phyloP scores from a whole-genome alignment of 2,329 filamentous ascomycete genomes.

The Westerdykella aurantiaca region DNA sequence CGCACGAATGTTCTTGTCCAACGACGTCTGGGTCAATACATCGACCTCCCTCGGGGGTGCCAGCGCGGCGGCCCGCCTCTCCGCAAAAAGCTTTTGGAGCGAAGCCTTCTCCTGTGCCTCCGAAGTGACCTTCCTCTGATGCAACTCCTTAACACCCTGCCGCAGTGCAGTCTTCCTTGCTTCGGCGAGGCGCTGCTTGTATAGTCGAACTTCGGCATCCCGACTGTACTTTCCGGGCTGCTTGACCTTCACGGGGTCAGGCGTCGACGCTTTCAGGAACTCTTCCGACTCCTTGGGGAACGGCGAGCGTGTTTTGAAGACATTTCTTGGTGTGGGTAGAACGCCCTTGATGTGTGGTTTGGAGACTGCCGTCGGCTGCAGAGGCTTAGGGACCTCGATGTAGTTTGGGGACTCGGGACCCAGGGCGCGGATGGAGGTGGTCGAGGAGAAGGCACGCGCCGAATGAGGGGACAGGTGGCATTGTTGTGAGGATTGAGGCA shows the following conservation, averaged over 20 bases:
- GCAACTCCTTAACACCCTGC: conserved; percentile 64
- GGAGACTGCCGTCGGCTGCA: conserved; percentile 58
- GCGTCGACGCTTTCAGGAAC: conserved; percentile 59
- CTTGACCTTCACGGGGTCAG: conserved; percentile 44
- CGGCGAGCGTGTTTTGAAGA: conserved; percentile 54
- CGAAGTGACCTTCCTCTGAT: conserved; percentile 38
- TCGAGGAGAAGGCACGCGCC: conserved; percentile 42
- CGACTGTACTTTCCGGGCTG: conserved; percentile 29
- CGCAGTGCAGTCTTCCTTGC: conserved; percentile 65
- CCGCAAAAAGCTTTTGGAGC: conserved; percentile 36
- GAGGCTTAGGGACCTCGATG: conserved; percentile 71
- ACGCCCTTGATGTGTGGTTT: conserved; percentile 62
- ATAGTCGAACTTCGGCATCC: conserved; percentile 50
- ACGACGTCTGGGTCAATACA: conserved; percentile 25
- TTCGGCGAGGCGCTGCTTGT: conserved; percentile 69
- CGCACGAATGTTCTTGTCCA: conserved; percentile 28
- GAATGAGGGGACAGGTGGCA: conserved; percentile 8
- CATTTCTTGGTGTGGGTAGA: conserved; percentile 73
- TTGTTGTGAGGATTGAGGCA: conserved; percentile 7
- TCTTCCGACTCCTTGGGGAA: conserved; percentile 51
- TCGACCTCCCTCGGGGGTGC: conserved; percentile 65
- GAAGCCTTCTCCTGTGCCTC: conserved; percentile 18
- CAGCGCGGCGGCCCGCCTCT: conserved; percentile 48
- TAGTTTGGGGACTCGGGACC: conserved; percentile 84
- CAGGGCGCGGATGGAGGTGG: conserved; percentile 44